Conservation (phyloP, 345 rosid species). For the Melaleuca alternifolia region DNA sequence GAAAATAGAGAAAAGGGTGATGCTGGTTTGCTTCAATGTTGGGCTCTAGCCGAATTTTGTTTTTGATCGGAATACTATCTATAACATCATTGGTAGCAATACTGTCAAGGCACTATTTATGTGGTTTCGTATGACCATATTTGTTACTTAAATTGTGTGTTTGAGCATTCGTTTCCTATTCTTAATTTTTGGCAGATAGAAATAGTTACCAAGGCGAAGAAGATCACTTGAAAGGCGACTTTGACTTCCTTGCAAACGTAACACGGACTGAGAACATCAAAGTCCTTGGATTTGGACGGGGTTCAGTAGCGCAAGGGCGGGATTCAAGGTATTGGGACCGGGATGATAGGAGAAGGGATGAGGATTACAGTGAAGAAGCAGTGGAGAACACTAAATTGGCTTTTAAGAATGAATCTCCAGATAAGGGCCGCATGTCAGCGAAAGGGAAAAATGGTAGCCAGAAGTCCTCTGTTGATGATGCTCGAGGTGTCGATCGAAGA, state of each 20-base stretch:
- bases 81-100: not conserved
- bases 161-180: not conserved
- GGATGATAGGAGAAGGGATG: conserved; percentile 94
- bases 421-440: conserved; percentile 6
- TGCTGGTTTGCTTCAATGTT: not conserved
- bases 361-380: conserved; percentile 63
- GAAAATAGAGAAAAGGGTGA: not conserved
- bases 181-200: conserved; percentile 20
- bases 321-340: conserved; percentile 94
- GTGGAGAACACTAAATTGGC: conserved; percentile 20
- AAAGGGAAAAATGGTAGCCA: conserved; percentile 15
- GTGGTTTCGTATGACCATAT: not conserved
- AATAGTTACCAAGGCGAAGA: conserved; percentile 17
- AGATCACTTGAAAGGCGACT: conserved; percentile 30
- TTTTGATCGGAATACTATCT: not conserved
- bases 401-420: conserved; percentile 12
- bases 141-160: not conserved
- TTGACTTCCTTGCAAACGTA: conserved; percentile 76
- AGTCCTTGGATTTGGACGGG: conserved; percentile 66
- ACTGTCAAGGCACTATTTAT: not conserved
- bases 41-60: too few species aligned
- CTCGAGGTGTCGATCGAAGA: conserved; percentile 15
- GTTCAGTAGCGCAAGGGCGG: conserved; percentile 55
- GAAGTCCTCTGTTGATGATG: conserved; percentile 14
- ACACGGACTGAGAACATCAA: conserved; percentile 46